Percentiles rank a stretch among this genome's conserved stretches.
These are phyloP conservation scores for Fomes fomentarius DNA, from an alignment of 1,284 basidiomycete genomes.

Conservation along the genomic window DNA sequence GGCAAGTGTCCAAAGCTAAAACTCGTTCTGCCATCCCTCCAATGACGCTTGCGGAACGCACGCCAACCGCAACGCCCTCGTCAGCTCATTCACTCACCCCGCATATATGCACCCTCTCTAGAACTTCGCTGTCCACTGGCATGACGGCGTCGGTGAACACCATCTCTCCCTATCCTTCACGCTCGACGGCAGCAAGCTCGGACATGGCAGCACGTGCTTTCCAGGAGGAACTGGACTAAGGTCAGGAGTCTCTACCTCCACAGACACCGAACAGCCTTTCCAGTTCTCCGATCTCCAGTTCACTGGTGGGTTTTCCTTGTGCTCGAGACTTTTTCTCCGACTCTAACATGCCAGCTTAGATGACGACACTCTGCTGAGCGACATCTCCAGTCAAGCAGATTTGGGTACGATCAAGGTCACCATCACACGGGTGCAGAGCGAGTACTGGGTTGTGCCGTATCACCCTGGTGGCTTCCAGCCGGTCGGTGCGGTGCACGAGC, in stretches of 20 bases:
- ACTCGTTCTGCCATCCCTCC: no score
- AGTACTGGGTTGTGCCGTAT: not conserved
- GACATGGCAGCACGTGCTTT: not conserved
- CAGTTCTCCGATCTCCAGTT: constrained; percentile 6
- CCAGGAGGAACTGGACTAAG: not conserved
- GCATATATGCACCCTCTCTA: not conserved
- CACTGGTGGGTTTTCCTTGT: constrained; percentile 2
- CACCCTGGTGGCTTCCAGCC: not conserved
- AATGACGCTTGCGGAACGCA: no score
- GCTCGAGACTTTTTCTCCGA: no score
- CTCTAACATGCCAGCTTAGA: no score
- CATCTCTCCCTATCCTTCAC: not conserved
- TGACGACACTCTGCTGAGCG: not conserved
- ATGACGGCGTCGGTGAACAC: not conserved
- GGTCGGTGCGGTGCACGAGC: constrained; percentile 24
- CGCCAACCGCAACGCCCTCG: no score
- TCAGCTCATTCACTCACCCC: no score
- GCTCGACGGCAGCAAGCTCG: constrained; percentile 5
- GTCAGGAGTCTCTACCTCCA: not conserved
- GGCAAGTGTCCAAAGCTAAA: constrained; percentile 9
- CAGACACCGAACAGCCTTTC: constrained; percentile 9
- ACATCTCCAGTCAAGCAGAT: not conserved
- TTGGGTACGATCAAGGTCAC: constrained; percentile 8
- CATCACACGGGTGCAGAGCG: not conserved
- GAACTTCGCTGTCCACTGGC: constrained; percentile 6